Conservation (phyloP, 371 early-diverging fungal species). For the Mucor mucedo region DNA sequence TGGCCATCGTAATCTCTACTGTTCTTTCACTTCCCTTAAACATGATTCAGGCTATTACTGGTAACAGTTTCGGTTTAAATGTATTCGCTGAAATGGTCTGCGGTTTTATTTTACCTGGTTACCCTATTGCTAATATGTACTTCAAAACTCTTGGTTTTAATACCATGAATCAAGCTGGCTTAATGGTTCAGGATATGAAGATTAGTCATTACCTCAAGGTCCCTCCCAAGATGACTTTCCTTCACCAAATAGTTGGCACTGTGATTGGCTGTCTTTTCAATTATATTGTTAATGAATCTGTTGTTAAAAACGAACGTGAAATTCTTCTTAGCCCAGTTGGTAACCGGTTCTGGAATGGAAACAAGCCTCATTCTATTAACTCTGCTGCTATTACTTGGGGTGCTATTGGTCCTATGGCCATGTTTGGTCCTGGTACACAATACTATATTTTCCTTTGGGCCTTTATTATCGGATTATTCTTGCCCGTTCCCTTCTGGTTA, state of each 20-base stretch:
- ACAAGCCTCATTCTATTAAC: slow-evolving; percentile 31
- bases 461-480: slow-evolving; percentile 39
- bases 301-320: slow-evolving; percentile 48
- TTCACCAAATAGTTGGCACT: slow-evolving; percentile 66
- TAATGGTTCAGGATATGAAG: slow-evolving; percentile 66
- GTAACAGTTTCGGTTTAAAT: slow-evolving; percentile 53
- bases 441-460: slow-evolving; percentile 65
- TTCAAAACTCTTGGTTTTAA: slow-evolving; percentile 60
- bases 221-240: slow-evolving; percentile 38
- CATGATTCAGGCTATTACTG: slow-evolving; percentile 44
- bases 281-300: slow-evolving; percentile 50
- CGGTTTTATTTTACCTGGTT: slow-evolving; percentile 49
- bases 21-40: slow-evolving; percentile 43
- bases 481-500: slow-evolving; percentile 44
- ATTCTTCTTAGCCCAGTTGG: slow-evolving; percentile 45
- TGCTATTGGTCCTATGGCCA: slow-evolving; percentile 70
- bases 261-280: slow-evolving; percentile 59
- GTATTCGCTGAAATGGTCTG: slow-evolving; percentile 69
- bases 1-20: slow-evolving; percentile 65
- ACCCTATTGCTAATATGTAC: slow-evolving; percentile 63
- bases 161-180: slow-evolving; percentile 59
- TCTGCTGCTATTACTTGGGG: slow-evolving; percentile 69
- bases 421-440: slow-evolving; percentile 68
- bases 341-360: slow-evolving; percentile 60
- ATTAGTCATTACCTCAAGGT: slow-evolving; percentile 80